These are phyloP conservation scores for Pyricularia grisea DNA, from an alignment of 2,329 filamentous ascomycete genomes.

Conservation along the genomic window DNA sequence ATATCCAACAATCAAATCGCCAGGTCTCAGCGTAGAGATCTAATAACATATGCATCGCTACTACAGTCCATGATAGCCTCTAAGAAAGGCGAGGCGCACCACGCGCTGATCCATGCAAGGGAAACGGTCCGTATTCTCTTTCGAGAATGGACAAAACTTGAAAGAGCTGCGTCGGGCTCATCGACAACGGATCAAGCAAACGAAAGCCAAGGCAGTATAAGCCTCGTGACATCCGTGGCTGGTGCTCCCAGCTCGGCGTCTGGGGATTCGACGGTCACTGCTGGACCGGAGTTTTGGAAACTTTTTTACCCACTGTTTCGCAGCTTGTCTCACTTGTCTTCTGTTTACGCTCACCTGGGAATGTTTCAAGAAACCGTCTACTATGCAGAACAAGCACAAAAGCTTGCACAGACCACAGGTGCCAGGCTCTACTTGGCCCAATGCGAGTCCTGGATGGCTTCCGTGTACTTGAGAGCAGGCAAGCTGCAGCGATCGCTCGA, in stretches of 20 bases:
- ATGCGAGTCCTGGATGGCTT: constrained; percentile 44
- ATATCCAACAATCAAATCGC: not conserved
- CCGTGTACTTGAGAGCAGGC: constrained; percentile 47
- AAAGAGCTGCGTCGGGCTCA: constrained; percentile 20
- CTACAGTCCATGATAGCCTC: constrained; percentile 57
- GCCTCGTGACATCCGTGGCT: not conserved
- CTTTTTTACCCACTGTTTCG: constrained; percentile 66
- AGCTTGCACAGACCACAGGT: constrained; percentile 60
- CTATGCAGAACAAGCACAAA: constrained; percentile 76
- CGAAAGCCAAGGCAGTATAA: constrained; percentile 6
- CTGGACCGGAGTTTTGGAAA: constrained; percentile 62
- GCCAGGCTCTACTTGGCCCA: constrained; percentile 50
- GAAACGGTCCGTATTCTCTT: constrained; percentile 46
- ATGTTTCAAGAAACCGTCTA: constrained; percentile 82
- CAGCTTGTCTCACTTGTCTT: constrained; percentile 63
- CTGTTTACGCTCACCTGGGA: constrained; percentile 73
- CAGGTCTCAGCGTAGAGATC: constrained; percentile 31
- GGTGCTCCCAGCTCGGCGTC: not conserved
- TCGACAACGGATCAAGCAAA: constrained; percentile 10
- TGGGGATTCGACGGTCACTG: not conserved
- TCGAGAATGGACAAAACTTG: constrained; percentile 45
- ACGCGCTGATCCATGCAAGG: constrained; percentile 48
- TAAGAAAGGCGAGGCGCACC: constrained; percentile 49
- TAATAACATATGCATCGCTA: constrained; percentile 50
- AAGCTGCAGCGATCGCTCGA: constrained; percentile 48